phyloP scores from a whole-genome alignment of 352 stramenopile genomes.

The Phytophthora syringae region DNA sequence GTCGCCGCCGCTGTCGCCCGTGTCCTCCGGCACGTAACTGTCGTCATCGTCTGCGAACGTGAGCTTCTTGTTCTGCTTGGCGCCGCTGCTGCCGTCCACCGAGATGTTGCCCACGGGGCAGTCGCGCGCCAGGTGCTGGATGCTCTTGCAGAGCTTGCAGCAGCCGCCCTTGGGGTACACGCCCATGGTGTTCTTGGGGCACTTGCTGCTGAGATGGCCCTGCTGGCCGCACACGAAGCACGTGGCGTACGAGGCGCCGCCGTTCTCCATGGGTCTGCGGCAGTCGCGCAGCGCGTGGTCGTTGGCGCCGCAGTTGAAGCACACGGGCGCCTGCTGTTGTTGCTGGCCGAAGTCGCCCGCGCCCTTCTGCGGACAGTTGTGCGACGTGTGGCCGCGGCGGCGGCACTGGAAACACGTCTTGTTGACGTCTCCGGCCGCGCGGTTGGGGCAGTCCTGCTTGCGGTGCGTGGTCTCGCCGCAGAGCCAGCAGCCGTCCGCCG shows the following conservation, averaged over 20 bases:
- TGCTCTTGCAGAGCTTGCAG: constrained; percentile 89
- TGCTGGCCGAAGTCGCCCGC: constrained; percentile 21
- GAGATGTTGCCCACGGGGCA: constrained; percentile 81
- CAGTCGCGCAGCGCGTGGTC: constrained; percentile 83
- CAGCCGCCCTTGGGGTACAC: constrained; percentile 91
- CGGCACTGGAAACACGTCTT: constrained; percentile 89
- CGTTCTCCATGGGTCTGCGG: constrained; percentile 61
- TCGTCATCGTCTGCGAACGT: constrained; percentile 74
- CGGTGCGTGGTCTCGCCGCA: constrained; percentile 73
- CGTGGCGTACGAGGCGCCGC: constrained; percentile 73
- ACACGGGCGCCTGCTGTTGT: constrained; percentile 54
- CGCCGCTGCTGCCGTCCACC: constrained; percentile 54
- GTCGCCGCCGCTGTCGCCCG: constrained; percentile 52
- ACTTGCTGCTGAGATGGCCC: constrained; percentile 88
- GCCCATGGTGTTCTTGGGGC: constrained; percentile 85
- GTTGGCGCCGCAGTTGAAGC: constrained; percentile 87
- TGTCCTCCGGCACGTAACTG: constrained; percentile 29
- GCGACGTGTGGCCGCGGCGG: constrained; percentile 80
- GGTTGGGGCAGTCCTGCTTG: constrained; percentile 83
- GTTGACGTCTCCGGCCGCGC: constrained; percentile 64
- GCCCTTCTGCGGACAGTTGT: constrained; percentile 72
- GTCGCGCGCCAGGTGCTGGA: constrained; percentile 84
- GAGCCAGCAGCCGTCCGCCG: constrained; percentile 71
- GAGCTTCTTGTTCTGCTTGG: constrained; percentile 81
- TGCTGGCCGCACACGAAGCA: constrained; percentile 91